Evolutionary conservation across 2,329 filamentous ascomycete genomes (phyloP).

Genomic region (Exutisphaerella laricina): DNA sequence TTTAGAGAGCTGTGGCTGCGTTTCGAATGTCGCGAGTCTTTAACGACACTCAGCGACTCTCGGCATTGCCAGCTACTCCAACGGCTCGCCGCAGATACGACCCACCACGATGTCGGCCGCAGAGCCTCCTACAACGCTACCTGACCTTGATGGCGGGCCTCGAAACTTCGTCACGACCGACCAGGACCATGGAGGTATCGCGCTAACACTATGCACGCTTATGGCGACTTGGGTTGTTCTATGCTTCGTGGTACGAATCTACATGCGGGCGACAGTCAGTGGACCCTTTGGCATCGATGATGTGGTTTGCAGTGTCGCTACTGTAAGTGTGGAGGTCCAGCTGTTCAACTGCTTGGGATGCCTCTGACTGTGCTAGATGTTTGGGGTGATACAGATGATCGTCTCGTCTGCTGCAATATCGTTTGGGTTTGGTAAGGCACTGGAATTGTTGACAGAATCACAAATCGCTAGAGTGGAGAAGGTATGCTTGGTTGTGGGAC

Average conservation of each 20-base stretch:
- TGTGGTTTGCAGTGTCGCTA: conserved; percentile 20
- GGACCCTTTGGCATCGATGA: conserved; percentile 24
- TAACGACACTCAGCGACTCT: no score
- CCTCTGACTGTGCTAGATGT: conserved; percentile 13
- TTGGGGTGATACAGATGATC: conserved; percentile 21
- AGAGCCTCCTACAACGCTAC: conserved; percentile 10
- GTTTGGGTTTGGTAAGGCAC: conserved; percentile 22
- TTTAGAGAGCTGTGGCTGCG: no score
- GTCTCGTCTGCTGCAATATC: conserved; percentile 20
- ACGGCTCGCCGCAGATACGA: neutral
- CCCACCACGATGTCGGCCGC: conserved; percentile 13
- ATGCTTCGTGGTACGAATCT: conserved; percentile 22
- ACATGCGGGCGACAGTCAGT: conserved; percentile 23
- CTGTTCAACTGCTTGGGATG: conserved; percentile 2
- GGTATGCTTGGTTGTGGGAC: conserved; percentile 7
- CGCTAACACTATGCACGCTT: conserved; percentile 21
- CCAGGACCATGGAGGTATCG: conserved; percentile 24
- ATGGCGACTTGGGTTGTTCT: conserved; percentile 24
- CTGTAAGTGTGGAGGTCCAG: conserved; percentile 11
- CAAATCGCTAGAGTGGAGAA: conserved; percentile 16
- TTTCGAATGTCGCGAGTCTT: no score
- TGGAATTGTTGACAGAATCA: conserved; percentile 13
- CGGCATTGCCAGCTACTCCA: neutral
- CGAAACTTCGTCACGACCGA: conserved; percentile 22
- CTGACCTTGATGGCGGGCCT: conserved; percentile 20